These are phyloP conservation scores for Pichia sp. DNA, from an alignment of 1,139 yeast genomes.

Conservation along the genomic window DNA sequence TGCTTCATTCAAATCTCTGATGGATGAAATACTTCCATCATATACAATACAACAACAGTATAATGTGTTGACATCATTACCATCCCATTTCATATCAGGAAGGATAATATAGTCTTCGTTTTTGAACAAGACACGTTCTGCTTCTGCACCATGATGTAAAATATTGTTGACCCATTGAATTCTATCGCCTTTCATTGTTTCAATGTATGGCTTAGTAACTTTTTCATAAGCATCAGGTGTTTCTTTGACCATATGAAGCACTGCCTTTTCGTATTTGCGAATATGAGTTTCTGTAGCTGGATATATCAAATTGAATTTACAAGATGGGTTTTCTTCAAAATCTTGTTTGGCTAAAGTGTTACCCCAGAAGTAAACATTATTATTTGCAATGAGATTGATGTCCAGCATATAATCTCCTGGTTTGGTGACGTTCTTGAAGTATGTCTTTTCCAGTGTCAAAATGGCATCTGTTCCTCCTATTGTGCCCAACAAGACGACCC, in stretches of 20 bases:
- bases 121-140: constrained; percentile 65
- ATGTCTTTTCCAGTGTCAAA: constrained; percentile 67
- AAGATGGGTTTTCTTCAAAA: constrained; percentile 46
- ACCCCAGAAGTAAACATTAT: constrained; percentile 87
- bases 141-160: constrained; percentile 73
- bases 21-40: constrained; percentile 61
- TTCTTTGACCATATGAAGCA: constrained; percentile 58
- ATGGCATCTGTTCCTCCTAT: constrained; percentile 60
- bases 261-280: constrained; percentile 59
- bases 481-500: constrained; percentile 57
- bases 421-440: constrained; percentile 47
- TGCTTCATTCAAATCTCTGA: constrained; percentile 59
- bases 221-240: constrained; percentile 68
- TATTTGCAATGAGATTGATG: constrained; percentile 48
- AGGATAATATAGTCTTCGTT: constrained; percentile 59
- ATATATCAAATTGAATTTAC: constrained; percentile 70
- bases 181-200: constrained; percentile 68
- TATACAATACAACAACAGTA: constrained; percentile 76
- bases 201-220: constrained; percentile 69
- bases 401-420: constrained; percentile 30
- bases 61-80: constrained; percentile 57
- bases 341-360: constrained; percentile 46
- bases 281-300: constrained; percentile 91
- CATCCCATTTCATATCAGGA: constrained; percentile 95
- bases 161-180: constrained; percentile 90